A percentile compares a stretch with the other conserved stretches of the same genome.
These are phyloP conservation scores for Ophiorrhiza pumila DNA, from an alignment of 257 asterid genomes.

Conservation along the genomic window DNA sequence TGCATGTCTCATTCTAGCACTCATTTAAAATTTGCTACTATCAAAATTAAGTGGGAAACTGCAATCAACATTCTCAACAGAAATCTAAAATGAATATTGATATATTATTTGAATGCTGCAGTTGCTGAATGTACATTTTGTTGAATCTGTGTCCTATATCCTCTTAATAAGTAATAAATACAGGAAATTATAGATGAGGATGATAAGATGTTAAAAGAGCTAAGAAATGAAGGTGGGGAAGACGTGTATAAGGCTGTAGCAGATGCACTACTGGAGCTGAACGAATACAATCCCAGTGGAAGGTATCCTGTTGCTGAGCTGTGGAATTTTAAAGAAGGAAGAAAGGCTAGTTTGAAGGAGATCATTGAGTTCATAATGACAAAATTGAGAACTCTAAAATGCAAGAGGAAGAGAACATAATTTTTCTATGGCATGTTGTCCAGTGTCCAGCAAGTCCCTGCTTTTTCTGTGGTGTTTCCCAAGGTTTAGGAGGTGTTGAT, in stretches of 20 bases:
- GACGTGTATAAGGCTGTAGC: constrained; percentile 16
- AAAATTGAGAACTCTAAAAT: not conserved
- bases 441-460: no score
- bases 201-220: constrained; percentile 15
- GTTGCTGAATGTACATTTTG: no score
- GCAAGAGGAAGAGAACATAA: constrained; percentile 11
- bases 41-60: no score
- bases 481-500: no score
- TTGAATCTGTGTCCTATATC: no score
- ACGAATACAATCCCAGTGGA: constrained; percentile 27
- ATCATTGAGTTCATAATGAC: constrained; percentile 15
- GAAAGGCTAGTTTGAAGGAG: constrained; percentile 21
- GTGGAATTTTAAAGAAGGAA: constrained; percentile 16
- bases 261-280: constrained; percentile 18
- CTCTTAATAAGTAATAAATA: not conserved
- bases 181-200: constrained; percentile 18
- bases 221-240: constrained; percentile 9
- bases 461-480: no score
- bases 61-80: no score
- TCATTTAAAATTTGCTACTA: no score
- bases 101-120: no score
- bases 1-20: no score
- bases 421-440: not conserved
- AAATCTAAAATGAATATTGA: no score
- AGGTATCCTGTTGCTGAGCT: constrained; percentile 23